Evolutionary conservation across 2,329 filamentous ascomycete genomes (phyloP).

Genomic region (Penicillium occitanis): DNA sequence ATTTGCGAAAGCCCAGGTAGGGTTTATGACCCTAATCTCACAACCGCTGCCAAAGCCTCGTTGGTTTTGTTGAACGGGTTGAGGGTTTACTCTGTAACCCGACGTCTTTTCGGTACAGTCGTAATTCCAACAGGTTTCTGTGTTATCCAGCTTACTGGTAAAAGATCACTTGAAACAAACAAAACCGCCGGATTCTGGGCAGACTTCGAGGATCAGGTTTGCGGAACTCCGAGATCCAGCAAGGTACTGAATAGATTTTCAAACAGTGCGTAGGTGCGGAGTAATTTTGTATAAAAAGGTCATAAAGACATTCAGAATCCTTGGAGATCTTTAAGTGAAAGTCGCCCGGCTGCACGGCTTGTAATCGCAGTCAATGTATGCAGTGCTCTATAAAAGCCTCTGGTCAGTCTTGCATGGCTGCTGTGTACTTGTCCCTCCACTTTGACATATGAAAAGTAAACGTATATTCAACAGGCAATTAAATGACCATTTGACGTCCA

Average conservation of each 20-base stretch:
- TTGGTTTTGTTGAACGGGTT: neutral
- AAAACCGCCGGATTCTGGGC: neutral
- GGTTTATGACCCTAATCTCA: neutral
- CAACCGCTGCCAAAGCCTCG: neutral
- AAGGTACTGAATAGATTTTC: neutral
- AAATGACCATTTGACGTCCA: too few species aligned
- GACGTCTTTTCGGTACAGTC: neutral
- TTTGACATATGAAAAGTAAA: neutral
- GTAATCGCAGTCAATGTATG: neutral
- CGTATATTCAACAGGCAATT: neutral
- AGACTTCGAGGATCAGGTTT: neutral
- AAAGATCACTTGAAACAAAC: neutral
- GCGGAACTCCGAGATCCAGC: neutral
- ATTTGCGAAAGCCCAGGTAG: neutral
- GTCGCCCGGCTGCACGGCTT: neutral
- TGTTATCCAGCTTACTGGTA: neutral
- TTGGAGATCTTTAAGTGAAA: neutral
- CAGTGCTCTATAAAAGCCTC: neutral
- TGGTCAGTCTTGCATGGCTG: neutral
- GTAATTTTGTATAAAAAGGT: neutral
- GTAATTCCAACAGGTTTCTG: neutral
- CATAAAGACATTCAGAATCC: neutral
- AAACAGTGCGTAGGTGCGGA: neutral
- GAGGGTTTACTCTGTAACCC: neutral
- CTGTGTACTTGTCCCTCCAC: neutral